These are phyloP conservation scores for Tetrapyrgos nigripes DNA, from an alignment of 1,284 basidiomycete species.

Conservation along the genomic window DNA sequence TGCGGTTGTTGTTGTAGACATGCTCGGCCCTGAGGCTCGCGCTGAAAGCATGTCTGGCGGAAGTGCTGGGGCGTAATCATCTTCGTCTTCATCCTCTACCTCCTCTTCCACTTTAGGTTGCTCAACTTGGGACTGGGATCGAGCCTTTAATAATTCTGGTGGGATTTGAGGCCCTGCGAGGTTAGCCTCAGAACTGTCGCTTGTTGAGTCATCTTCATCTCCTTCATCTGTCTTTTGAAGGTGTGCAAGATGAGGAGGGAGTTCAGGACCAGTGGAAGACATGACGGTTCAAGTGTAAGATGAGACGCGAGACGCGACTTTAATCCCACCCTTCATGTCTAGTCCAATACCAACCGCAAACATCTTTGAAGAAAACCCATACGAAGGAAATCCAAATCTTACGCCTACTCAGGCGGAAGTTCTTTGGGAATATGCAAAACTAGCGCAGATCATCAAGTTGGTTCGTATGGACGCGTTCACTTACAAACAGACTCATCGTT, in stretches of 20 bases:
- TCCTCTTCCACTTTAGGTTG: conserved; percentile 20
- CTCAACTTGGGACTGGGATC: conserved; percentile 26
- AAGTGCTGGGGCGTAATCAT: conserved; percentile 47
- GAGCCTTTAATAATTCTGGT: conserved; percentile 22
- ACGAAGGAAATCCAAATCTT: conserved; percentile 68
- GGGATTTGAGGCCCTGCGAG: conserved; percentile 38
- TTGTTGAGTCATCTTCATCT: conserved; percentile 27
- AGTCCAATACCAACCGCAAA: conserved; percentile 10
- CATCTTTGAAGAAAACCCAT: conserved; percentile 68
- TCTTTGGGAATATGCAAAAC: conserved; percentile 82
- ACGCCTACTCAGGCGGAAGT: conserved; percentile 70
- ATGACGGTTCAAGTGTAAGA: conserved; percentile 26
- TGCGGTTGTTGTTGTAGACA: conserved; percentile 25
- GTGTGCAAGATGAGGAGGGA: conserved; percentile 48
- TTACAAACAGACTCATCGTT: neutral
- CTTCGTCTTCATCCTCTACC: conserved; percentile 47
- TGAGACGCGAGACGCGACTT: neutral
- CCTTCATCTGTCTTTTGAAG: conserved; percentile 14
- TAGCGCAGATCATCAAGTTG: conserved; percentile 72
- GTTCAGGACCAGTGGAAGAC: conserved; percentile 57
- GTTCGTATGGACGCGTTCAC: conserved; percentile 46
- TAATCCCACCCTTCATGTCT: conserved; percentile 10
- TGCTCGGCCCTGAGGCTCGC: conserved; percentile 21
- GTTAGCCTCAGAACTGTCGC: conserved; percentile 19
- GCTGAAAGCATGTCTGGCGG: conserved; percentile 59